These are phyloP conservation scores for Turnera subulata DNA, from an alignment of 345 rosid genomes.

Conservation along the genomic window DNA sequence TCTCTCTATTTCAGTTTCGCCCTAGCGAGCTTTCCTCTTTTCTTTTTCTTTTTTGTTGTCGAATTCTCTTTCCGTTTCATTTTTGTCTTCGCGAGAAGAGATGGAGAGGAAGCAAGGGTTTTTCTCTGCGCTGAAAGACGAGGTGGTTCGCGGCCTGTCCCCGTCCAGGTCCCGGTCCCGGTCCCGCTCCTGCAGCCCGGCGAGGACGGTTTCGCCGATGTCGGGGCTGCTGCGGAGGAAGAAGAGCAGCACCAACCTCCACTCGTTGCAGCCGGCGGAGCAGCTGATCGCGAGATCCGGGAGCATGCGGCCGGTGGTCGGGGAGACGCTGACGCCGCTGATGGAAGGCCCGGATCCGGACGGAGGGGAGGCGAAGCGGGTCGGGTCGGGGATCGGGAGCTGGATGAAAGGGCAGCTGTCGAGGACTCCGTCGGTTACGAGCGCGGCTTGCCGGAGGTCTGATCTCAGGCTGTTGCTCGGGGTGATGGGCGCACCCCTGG, in stretches of 20 bases:
- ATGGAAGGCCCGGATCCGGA: slow-evolving; percentile 98
- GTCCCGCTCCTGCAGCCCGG: slow-evolving; percentile 66
- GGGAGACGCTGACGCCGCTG: slow-evolving; percentile 52
- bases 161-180: slow-evolving; percentile 90
- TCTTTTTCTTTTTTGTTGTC: background rate
- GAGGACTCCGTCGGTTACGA: slow-evolving; percentile 21
- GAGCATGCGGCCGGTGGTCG: slow-evolving; percentile 56
- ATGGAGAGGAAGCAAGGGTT: slow-evolving; percentile 95
- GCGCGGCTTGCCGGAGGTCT: slow-evolving; percentile 36
- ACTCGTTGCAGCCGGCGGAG: slow-evolving; percentile 50
- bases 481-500: slow-evolving; percentile 47
- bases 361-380: slow-evolving; percentile 52
- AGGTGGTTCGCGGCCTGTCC: slow-evolving; percentile 75
- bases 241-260: slow-evolving; percentile 30
- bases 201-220: slow-evolving; percentile 48
- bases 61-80: background rate
- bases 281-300: slow-evolving; percentile 63
- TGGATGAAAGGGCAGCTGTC: slow-evolving; percentile 43
- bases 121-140: slow-evolving; percentile 78
- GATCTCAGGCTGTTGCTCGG: slow-evolving; percentile 46
- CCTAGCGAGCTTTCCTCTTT: background rate
- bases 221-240: slow-evolving; percentile 44
- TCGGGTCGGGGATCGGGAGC: slow-evolving; percentile 54
- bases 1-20: background rate
- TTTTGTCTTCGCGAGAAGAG: background rate